phyloP scores from a whole-genome alignment of 169 alveolate genomes.

The Eimeria maxima region DNA sequence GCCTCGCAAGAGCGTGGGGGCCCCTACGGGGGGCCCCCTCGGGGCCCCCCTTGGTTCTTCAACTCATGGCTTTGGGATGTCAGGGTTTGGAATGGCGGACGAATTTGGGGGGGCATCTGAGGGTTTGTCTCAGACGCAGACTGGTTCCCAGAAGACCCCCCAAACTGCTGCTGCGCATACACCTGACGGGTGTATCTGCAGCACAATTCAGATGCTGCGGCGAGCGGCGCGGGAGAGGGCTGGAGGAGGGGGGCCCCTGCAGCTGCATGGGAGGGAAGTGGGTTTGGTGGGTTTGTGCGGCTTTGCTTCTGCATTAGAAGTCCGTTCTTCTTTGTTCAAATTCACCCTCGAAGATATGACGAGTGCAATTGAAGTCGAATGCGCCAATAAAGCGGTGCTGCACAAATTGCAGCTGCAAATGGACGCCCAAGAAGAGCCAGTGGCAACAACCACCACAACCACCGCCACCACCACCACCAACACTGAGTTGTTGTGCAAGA shows the following conservation, averaged over 20 bases:
- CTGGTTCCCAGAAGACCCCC: not conserved
- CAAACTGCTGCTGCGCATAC: not conserved
- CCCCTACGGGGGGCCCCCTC: no score
- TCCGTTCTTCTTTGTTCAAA: slow-evolving; percentile 47
- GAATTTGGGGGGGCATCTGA: not conserved
- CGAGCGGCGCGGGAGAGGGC: not conserved
- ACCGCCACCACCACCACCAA: not conserved
- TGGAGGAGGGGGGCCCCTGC: slow-evolving; percentile 35
- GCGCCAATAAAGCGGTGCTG: not conserved
- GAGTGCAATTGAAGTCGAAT: slow-evolving; percentile 33
- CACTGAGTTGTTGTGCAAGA: no score
- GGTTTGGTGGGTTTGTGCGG: slow-evolving; percentile 67
- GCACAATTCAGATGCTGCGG: not conserved
- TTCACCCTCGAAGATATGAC: slow-evolving; percentile 56
- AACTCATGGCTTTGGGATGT: not conserved
- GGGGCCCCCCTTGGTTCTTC: not conserved
- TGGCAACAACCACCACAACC: not conserved
- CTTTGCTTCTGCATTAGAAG: slow-evolving; percentile 2
- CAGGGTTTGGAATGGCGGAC: not conserved
- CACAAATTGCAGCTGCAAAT: not conserved
- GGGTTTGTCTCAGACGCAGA: not conserved
- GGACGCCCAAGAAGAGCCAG: not conserved
- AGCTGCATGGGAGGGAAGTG: slow-evolving; percentile 30
- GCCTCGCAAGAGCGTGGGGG: slow-evolving; percentile 33
- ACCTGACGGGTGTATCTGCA: slow-evolving; percentile 22